A percentile compares a stretch with the other conserved stretches of the same genome.
These are phyloP conservation scores for Clathrus columnatus DNA, from an alignment of 768 basidiomycete genomes.

Conservation along the genomic window DNA sequence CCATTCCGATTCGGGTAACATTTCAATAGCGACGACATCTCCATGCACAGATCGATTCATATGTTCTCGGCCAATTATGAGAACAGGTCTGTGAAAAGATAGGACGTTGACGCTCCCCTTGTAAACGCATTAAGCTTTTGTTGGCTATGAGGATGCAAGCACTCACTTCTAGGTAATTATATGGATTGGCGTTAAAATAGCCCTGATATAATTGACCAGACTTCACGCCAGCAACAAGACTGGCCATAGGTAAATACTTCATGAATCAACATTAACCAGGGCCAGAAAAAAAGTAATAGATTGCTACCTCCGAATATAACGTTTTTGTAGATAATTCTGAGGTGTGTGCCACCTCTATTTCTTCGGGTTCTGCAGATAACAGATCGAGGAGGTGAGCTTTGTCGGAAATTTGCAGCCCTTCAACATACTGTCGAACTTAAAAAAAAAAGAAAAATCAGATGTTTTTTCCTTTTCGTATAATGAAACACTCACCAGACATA, in stretches of 20 bases:
- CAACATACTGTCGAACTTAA: constrained; percentile 72
- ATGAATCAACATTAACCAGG: not conserved
- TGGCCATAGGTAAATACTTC: constrained; percentile 72
- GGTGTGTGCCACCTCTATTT: constrained; percentile 54
- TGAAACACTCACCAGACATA: constrained; percentile 44
- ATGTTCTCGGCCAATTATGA: constrained; percentile 80
- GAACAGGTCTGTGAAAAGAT: constrained; percentile 64
- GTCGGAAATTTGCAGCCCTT: constrained; percentile 54
- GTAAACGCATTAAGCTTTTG: not conserved
- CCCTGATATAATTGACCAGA: constrained; percentile 82
- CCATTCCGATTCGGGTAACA: constrained; percentile 86
- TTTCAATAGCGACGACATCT: constrained; percentile 84
- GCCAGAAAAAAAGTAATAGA: not conserved
- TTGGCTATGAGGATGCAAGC: not conserved
- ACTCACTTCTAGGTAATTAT: constrained; percentile 87
- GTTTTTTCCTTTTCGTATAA: not conserved
- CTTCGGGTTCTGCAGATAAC: constrained; percentile 59
- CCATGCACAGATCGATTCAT: constrained; percentile 96
- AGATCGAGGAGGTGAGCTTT: constrained; percentile 63
- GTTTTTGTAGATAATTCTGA: constrained; percentile 39
- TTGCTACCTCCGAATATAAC: constrained; percentile 63
- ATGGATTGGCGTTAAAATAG: constrained; percentile 89
- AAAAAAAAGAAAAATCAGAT: not conserved
- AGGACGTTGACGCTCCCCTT: constrained; percentile 78
- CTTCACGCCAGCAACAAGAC: constrained; percentile 75